phyloP scores from a whole-genome alignment of 1,284 basidiomycete genomes.

The Apiotrichum laibachii region DNA sequence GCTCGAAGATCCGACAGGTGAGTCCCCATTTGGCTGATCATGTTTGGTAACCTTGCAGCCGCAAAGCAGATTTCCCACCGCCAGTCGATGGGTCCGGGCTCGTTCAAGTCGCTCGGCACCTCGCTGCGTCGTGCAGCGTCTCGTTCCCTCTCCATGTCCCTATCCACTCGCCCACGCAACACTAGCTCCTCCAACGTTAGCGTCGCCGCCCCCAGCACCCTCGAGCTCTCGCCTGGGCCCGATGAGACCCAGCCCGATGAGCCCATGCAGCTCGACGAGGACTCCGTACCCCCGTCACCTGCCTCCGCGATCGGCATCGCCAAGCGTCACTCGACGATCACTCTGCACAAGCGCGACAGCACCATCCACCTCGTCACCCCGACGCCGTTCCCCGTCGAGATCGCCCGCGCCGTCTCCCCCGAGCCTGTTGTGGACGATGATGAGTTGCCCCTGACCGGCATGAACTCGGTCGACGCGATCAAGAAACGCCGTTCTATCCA shows the following conservation, averaged over 20 bases:
- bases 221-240: background rate
- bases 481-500: conserved; percentile 39
- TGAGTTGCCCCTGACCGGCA: conserved; percentile 35
- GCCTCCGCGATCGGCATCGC: conserved; percentile 45
- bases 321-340: conserved; percentile 34
- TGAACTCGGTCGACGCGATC: conserved; percentile 25
- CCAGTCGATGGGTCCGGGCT: conserved; percentile 3
- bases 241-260: background rate
- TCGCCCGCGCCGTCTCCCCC: background rate
- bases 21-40: background rate
- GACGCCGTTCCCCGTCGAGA: conserved; percentile 15
- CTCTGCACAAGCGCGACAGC: conserved; percentile 35
- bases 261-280: conserved; percentile 12
- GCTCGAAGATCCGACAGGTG: conserved; percentile 24
- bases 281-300: conserved; percentile 35
- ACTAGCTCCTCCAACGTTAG: background rate
- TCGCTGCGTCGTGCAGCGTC: conserved; percentile 19
- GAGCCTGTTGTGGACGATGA: conserved; percentile 17
- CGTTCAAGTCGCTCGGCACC: conserved; percentile 19
- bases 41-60: background rate
- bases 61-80: conserved; percentile 4
- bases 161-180: background rate
- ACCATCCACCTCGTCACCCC: conserved; percentile 44
- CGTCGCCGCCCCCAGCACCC: conserved; percentile 3
- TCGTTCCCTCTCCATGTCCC: conserved; percentile 13